These are phyloP conservation scores for Aspergillus affinis DNA, from an alignment of 495 filamentous ascomycete genomes.

Conservation along the genomic window DNA sequence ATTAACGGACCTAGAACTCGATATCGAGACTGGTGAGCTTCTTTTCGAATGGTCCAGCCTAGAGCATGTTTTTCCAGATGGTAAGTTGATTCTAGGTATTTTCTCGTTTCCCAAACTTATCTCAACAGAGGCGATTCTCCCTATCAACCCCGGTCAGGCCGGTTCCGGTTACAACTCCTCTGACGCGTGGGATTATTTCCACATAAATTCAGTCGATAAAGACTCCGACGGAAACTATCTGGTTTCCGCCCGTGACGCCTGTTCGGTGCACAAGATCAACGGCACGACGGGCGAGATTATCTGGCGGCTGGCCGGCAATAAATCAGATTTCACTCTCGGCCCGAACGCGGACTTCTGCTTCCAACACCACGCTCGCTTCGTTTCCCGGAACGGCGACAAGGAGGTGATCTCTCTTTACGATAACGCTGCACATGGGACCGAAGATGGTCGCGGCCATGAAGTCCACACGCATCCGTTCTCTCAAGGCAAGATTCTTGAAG, in stretches of 20 bases:
- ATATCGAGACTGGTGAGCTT: slow-evolving; percentile 39
- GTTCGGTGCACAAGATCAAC: slow-evolving; percentile 55
- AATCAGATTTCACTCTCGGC: slow-evolving; percentile 41
- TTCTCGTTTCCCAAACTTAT: slow-evolving; percentile 12
- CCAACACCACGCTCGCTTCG: slow-evolving; percentile 59
- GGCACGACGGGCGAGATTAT: slow-evolving; percentile 55
- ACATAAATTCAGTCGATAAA: slow-evolving; percentile 41
- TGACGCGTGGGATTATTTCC: slow-evolving; percentile 45
- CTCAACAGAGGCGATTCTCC: slow-evolving; percentile 45
- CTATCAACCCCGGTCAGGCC: slow-evolving; percentile 52
- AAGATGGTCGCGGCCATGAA: slow-evolving; percentile 42
- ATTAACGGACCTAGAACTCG: slow-evolving; percentile 27
- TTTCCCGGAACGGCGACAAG: slow-evolving; percentile 40
- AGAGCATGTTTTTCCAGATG: slow-evolving; percentile 43
- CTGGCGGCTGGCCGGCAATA: slow-evolving; percentile 53
- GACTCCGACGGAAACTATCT: slow-evolving; percentile 50
- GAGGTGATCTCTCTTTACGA: slow-evolving; percentile 54
- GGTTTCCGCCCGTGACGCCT: slow-evolving; percentile 55
- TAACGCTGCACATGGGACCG: slow-evolving; percentile 46
- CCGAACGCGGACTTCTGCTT: slow-evolving; percentile 52
- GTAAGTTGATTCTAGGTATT: slow-evolving; percentile 21
- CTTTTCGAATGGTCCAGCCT: slow-evolving; percentile 45
- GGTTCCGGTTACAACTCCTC: slow-evolving; percentile 48
- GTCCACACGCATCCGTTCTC: slow-evolving; percentile 45
- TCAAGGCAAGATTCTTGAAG: slow-evolving; percentile 54